Evolutionary conservation across 495 filamentous ascomycete genomes (phyloP).

Genomic region (Xanthoparmelia taractica): DNA sequence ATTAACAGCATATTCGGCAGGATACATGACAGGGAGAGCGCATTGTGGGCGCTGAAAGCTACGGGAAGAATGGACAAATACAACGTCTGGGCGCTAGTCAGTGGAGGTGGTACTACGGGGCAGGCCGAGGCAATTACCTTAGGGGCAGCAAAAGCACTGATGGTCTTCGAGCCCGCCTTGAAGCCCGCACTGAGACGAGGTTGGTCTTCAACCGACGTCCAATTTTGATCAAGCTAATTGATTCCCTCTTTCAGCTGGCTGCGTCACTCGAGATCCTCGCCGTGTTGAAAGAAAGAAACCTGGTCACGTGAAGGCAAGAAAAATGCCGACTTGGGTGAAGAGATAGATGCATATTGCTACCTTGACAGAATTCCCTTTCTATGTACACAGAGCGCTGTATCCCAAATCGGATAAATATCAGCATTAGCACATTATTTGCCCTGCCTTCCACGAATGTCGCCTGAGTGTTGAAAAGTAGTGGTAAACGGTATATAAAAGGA

Average conservation of each 20-base stretch:
- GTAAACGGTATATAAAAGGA: background rate
- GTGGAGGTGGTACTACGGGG: conserved; percentile 83
- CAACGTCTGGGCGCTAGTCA: conserved; percentile 82
- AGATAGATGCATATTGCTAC: conserved; percentile 28
- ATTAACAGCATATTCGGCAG: conserved; percentile 72
- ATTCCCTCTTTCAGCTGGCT: conserved; percentile 57
- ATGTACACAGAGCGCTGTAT: background rate
- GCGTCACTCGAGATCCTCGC: conserved; percentile 83
- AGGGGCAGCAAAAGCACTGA: conserved; percentile 79
- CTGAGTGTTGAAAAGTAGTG: background rate
- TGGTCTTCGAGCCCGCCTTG: conserved; percentile 48
- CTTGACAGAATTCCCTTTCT: background rate
- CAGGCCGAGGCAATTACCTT: conserved; percentile 94
- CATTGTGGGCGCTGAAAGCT: conserved; percentile 76
- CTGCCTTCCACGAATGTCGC: background rate
- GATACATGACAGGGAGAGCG: conserved; percentile 90
- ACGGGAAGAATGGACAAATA: conserved; percentile 89
- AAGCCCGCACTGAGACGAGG: conserved; percentile 83
- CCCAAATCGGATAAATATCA: background rate
- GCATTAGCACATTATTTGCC: background rate
- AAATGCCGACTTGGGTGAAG: conserved; percentile 99
- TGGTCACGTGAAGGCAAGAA: conserved; percentile 89
- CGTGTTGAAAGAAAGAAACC: conserved; percentile 97
- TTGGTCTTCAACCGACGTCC: conserved; percentile 43
- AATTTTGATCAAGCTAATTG: conserved; percentile 15